phyloP scores from a whole-genome alignment of 345 rosid genomes.

The Alliaria petiolata region DNA sequence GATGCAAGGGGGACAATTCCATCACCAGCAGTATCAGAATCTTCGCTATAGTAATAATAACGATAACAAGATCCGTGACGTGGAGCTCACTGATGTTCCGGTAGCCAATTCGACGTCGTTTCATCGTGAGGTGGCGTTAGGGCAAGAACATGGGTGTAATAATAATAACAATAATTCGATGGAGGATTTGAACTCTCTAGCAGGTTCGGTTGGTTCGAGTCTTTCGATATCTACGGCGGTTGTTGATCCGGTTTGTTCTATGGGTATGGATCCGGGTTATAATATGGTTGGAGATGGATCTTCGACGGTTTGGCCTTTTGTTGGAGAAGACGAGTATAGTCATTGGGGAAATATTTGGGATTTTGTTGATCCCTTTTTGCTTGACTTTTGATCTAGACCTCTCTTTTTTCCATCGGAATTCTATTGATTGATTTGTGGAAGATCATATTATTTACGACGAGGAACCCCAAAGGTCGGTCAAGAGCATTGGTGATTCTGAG shows the following conservation, averaged over 20 bases:
- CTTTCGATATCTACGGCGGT: conserved; percentile 34
- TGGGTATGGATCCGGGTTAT: conserved; percentile 40
- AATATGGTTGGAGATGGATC: conserved; percentile 40
- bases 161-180: neutral
- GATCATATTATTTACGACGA: conserved; percentile 11
- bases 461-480: neutral
- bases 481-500: neutral
- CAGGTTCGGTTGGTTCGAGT: conserved; percentile 46
- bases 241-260: conserved; percentile 37
- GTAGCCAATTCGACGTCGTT: neutral
- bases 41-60: neutral
- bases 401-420: neutral
- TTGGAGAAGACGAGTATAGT: conserved; percentile 60
- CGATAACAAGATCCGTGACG: conserved; percentile 1
- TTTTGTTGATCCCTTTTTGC: conserved; percentile 48
- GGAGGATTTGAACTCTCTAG: conserved; percentile 37
- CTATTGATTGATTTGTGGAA: neutral
- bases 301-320: conserved; percentile 58
- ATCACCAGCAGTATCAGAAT: conserved; percentile 34
- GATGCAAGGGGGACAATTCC: conserved; percentile 26
- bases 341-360: conserved; percentile 57
- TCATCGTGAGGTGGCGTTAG: conserved; percentile 11
- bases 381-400: conserved; percentile 41
- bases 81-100: conserved; percentile 20
- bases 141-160: conserved; percentile 21